Percentiles rank a stretch among this genome's conserved stretches.
These are phyloP conservation scores for Halocafeteria seosinensis DNA, from an alignment of 108 stramenopile species.

Conservation along the genomic window DNA sequence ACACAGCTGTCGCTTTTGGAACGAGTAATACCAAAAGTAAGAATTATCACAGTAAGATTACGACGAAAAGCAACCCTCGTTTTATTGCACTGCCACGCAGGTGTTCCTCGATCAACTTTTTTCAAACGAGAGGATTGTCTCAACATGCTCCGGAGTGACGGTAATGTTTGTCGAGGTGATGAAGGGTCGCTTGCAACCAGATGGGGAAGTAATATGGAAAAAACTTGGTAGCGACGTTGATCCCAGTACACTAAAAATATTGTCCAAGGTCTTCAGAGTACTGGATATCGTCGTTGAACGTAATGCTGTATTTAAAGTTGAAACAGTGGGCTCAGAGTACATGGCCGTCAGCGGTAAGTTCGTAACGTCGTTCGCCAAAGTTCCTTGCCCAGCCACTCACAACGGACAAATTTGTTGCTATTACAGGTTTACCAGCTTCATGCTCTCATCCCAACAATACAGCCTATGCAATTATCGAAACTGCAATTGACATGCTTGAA, in stretches of 20 bases:
- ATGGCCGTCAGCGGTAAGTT: slow-evolving; percentile 3
- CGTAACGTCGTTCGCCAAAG: too few species aligned
- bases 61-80: neutral
- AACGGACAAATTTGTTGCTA: neutral
- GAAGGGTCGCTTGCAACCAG: neutral
- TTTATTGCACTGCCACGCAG: neutral
- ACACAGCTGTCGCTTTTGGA: neutral
- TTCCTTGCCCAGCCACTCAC: too few species aligned
- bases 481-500: neutral
- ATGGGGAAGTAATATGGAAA: neutral
- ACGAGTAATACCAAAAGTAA: neutral
- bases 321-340: slow-evolving; percentile 16
- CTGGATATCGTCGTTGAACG: neutral
- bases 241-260: neutral
- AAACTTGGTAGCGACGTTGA: neutral
- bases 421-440: neutral
- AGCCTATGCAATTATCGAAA: neutral
- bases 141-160: neutral
- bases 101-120: neutral
- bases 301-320: slow-evolving; percentile 13
- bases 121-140: neutral
- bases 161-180: slow-evolving; percentile 1
- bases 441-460: neutral
- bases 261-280: neutral
- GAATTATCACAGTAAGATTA: too few species aligned